These are phyloP conservation scores for Kodamaea ohmeri DNA, from an alignment of 1,139 yeast genomes.

Conservation along the genomic window DNA sequence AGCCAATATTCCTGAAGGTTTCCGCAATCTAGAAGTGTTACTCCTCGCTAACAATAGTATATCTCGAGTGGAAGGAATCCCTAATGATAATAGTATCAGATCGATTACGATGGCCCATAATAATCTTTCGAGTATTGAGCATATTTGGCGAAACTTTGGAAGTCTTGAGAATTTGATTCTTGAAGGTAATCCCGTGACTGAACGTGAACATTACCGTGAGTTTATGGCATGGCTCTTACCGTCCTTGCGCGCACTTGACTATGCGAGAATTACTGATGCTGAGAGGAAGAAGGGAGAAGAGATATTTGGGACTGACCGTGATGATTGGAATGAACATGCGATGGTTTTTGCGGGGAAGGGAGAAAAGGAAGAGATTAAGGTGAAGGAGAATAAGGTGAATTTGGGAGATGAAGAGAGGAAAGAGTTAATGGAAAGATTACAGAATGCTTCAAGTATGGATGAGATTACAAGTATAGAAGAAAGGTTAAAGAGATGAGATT, in stretches of 20 bases:
- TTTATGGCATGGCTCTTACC: conserved; percentile 66
- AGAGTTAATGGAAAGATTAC: conserved; percentile 51
- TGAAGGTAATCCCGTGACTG: conserved; percentile 59
- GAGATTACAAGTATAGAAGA: conserved; percentile 74
- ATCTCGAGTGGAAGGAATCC: conserved; percentile 23
- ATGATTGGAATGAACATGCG: conserved; percentile 15
- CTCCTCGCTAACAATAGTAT: conserved; percentile 62
- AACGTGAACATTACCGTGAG: conserved; percentile 54
- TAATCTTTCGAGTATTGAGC: conserved; percentile 39
- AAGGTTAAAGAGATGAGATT: conserved; percentile 42
- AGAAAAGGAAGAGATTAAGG: conserved; percentile 16
- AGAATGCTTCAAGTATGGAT: conserved; percentile 61
- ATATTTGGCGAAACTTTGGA: conserved; percentile 21
- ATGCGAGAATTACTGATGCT: conserved; percentile 51
- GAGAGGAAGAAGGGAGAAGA: conserved; percentile 50
- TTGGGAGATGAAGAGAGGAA: conserved; percentile 55
- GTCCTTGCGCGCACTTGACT: conserved; percentile 61
- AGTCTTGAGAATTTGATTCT: conserved; percentile 50
- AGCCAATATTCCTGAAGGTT: conserved; percentile 46
- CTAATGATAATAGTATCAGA: conserved; percentile 33
- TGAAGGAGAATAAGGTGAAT: conserved; percentile 31
- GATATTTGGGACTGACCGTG: conserved; percentile 41
- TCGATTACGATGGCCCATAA: conserved; percentile 56
- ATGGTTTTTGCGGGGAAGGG: conserved; percentile 11
- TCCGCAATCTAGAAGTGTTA: conserved; percentile 46